These are phyloP conservation scores for Cicer pinnatifidum DNA, from an alignment of 306 rosid species.

Conservation along the genomic window DNA sequence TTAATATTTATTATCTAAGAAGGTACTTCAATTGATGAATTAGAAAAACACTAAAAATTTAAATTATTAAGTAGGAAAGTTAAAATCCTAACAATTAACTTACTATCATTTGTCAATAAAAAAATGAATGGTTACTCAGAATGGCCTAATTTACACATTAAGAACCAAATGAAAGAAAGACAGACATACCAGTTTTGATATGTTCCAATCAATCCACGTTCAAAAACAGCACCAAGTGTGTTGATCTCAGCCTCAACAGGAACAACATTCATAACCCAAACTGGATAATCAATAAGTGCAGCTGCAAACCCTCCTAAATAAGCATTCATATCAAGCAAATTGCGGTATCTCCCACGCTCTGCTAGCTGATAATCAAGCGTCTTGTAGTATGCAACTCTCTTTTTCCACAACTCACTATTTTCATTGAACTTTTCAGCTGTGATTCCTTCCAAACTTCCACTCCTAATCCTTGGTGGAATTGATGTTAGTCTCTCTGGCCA, in stretches of 20 bases:
- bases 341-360: conserved; percentile 71
- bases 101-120: too few species aligned
- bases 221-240: conserved; percentile 82
- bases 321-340: conserved; percentile 89
- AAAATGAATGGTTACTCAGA: too few species aligned
- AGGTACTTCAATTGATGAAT: too few species aligned
- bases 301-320: conserved; percentile 94
- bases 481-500: conserved; percentile 84
- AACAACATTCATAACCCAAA: conserved; percentile 88
- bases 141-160: too few species aligned
- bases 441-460: conserved; percentile 67
- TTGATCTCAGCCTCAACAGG: conserved; percentile 78
- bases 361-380: conserved; percentile 70
- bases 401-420: conserved; percentile 69
- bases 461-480: conserved; percentile 83
- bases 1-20: too few species aligned
- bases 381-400: conserved; percentile 84
- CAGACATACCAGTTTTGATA: conserved; percentile 78
- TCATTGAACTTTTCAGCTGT: conserved; percentile 63
- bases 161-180: neutral
- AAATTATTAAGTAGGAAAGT: too few species aligned
- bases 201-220: conserved; percentile 92
- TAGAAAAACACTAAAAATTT: too few species aligned
- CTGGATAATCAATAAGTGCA: conserved; percentile 69
- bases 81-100: too few species aligned